These are phyloP conservation scores for Citrus maxima DNA, from an alignment of 345 rosid genomes.

Conservation along the genomic window DNA sequence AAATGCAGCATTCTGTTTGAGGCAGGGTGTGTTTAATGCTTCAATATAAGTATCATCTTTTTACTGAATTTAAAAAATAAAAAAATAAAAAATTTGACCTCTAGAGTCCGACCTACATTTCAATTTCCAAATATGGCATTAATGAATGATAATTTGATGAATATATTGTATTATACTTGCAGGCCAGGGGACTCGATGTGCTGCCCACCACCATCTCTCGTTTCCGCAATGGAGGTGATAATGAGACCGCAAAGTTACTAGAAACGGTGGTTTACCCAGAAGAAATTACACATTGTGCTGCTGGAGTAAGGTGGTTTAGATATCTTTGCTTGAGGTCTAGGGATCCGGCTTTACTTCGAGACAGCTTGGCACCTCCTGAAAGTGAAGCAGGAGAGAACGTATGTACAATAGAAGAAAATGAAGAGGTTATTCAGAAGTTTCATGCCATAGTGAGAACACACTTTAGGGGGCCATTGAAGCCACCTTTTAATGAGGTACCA, in stretches of 20 bases:
- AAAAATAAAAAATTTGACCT: too few species aligned
- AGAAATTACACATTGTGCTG: conserved; percentile 92
- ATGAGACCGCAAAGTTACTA: conserved; percentile 64
- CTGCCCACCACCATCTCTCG: conserved; percentile 81
- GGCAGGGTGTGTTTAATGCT: neutral
- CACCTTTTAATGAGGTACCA: conserved; percentile 85
- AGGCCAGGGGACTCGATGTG: conserved; percentile 96
- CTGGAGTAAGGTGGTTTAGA: conserved; percentile 90
- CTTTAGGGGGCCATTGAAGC: conserved; percentile 95
- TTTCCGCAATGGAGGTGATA: conserved; percentile 78
- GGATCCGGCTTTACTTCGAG: conserved; percentile 15
- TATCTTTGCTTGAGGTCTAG: conserved; percentile 60
- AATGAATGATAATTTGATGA: conserved; percentile 4
- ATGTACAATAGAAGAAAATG: conserved; percentile 26
- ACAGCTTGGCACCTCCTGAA: conserved; percentile 15
- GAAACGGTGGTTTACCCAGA: conserved; percentile 81
- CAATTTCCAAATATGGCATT: neutral
- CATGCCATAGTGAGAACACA: conserved; percentile 59
- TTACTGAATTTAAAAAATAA: too few species aligned
- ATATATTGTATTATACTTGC: conserved; percentile 18
- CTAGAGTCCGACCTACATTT: neutral
- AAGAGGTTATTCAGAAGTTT: conserved; percentile 59
- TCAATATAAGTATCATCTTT: neutral
- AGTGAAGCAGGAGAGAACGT: conserved; percentile 23
- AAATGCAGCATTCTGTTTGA: too few species aligned